Percentiles rank a stretch among this genome's conserved stretches.
phyloP scores from a whole-genome alignment of 805 yeast species.

The Priceomyces carsonii region DNA sequence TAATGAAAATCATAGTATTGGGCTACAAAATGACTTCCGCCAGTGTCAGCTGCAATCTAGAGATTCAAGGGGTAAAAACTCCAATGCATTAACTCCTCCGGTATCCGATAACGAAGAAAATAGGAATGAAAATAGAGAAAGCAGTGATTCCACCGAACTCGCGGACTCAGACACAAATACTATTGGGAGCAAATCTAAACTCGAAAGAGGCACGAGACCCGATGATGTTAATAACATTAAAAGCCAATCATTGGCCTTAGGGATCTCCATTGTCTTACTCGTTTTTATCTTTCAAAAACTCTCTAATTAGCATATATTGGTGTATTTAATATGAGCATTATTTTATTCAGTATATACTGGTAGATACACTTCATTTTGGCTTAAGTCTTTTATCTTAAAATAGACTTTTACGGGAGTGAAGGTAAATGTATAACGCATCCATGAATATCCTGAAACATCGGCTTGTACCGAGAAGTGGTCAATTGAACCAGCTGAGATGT shows the following conservation, averaged over 20 bases:
- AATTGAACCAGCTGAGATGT: constrained; percentile 2
- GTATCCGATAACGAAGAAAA: constrained; percentile 6
- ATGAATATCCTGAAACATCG: constrained; percentile 1
- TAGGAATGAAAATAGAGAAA: neutral
- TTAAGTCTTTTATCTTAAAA: no score
- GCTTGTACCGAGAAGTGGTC: neutral
- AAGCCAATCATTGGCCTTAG: constrained; percentile 4
- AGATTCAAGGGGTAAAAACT: no score
- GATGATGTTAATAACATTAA: neutral
- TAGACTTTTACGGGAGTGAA: no score
- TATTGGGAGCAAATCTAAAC: neutral
- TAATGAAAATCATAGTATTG: no score
- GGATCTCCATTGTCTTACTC: constrained; percentile 5
- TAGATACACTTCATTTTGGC: no score
- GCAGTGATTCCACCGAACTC: no score
- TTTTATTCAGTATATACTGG: neutral
- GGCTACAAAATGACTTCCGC: no score
- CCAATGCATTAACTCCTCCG: constrained; percentile 3
- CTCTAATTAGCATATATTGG: constrained; percentile 5
- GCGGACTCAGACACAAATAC: neutral
- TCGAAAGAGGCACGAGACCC: neutral
- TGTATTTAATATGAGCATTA: neutral
- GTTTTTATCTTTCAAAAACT: constrained; percentile 7
- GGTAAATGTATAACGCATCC: no score
- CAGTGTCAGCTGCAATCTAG: no score